Percentiles rank a stretch among this genome's conserved stretches.
Evolutionary conservation across 805 yeast genomes (phyloP).

Genomic region (Torulaspora indica): DNA sequence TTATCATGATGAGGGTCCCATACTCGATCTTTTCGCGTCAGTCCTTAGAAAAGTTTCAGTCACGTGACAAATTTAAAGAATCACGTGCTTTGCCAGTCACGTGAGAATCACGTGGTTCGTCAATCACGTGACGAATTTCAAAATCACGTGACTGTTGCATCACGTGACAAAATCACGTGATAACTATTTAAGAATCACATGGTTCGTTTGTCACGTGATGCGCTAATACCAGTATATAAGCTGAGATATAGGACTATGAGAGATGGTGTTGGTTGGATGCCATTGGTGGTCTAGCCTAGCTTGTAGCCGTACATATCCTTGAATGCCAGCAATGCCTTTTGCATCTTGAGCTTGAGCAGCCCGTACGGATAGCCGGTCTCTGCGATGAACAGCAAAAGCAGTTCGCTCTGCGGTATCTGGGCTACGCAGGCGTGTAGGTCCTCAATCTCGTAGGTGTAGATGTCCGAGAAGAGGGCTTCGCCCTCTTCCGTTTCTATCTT

Average conservation of each 20-base stretch:
- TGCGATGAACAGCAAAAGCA: conserved; percentile 28
- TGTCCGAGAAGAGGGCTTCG: conserved; percentile 17
- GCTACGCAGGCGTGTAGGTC: conserved; percentile 32
- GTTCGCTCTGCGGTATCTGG: conserved; percentile 30
- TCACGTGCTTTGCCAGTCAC: too few species aligned
- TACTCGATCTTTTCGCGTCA: conserved; percentile 10
- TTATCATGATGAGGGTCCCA: conserved; percentile 1
- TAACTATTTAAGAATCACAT: too few species aligned
- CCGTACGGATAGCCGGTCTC: conserved; percentile 31
- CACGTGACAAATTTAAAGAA: conserved; percentile 6
- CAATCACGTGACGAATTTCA: too few species aligned
- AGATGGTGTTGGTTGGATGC: too few species aligned
- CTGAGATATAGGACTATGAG: too few species aligned
- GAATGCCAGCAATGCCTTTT: conserved; percentile 24
- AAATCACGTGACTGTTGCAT: too few species aligned
- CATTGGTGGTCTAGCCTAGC: conserved; percentile 13
- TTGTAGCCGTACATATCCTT: conserved; percentile 27
- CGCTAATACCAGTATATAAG: too few species aligned
- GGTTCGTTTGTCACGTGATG: too few species aligned
- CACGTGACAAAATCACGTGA: too few species aligned
- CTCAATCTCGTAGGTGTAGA: conserved; percentile 34
- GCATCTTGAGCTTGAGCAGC: conserved; percentile 30
- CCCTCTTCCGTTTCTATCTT: conserved; percentile 4
- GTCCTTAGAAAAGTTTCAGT: not conserved
- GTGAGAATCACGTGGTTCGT: too few species aligned